Percentiles rank a stretch among this genome's conserved stretches.
These are phyloP conservation scores for Hypoxylon trugodes DNA, from an alignment of 495 filamentous ascomycete genomes.

Conservation along the genomic window DNA sequence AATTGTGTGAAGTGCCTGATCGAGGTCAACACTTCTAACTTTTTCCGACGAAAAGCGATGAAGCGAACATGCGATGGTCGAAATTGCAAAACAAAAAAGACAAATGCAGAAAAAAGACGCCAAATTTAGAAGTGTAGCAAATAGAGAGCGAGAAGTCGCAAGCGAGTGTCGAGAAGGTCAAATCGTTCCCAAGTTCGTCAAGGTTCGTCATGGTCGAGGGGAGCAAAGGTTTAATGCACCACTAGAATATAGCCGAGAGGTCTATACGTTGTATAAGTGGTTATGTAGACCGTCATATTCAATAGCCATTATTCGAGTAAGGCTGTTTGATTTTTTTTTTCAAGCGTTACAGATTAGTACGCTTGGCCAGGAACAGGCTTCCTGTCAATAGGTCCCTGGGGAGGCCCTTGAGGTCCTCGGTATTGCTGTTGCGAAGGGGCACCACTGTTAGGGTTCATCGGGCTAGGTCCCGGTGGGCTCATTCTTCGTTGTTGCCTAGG, in stretches of 20 bases:
- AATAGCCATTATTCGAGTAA: neutral
- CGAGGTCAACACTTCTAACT: slow-evolving; percentile 13
- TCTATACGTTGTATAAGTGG: neutral
- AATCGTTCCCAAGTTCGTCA: slow-evolving; percentile 41
- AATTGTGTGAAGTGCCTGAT: slow-evolving; percentile 8
- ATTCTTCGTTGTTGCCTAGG: slow-evolving; percentile 54
- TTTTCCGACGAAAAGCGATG: slow-evolving; percentile 19
- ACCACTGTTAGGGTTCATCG: slow-evolving; percentile 61
- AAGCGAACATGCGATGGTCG: neutral
- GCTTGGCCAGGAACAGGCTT: slow-evolving; percentile 62
- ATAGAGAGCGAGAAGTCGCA: slow-evolving; percentile 39
- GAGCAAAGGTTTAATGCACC: slow-evolving; percentile 21
- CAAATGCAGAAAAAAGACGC: slow-evolving; percentile 33
- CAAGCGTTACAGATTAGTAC: slow-evolving; percentile 42
- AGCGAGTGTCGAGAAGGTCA: slow-evolving; percentile 49
- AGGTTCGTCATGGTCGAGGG: slow-evolving; percentile 36
- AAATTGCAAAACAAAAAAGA: slow-evolving; percentile 27
- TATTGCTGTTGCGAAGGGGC: slow-evolving; percentile 40
- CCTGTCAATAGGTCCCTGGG: slow-evolving; percentile 49
- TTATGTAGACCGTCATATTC: neutral
- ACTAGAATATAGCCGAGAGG: slow-evolving; percentile 2
- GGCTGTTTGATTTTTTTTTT: neutral
- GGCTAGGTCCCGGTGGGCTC: slow-evolving; percentile 67
- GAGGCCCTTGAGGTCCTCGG: slow-evolving; percentile 40
- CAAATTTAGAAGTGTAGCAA: slow-evolving; percentile 9